A percentile compares a stretch with the other conserved stretches of the same genome.
phyloP scores from a whole-genome alignment of 2,329 filamentous ascomycete genomes.

The Graphiopsis chlorocephala region DNA sequence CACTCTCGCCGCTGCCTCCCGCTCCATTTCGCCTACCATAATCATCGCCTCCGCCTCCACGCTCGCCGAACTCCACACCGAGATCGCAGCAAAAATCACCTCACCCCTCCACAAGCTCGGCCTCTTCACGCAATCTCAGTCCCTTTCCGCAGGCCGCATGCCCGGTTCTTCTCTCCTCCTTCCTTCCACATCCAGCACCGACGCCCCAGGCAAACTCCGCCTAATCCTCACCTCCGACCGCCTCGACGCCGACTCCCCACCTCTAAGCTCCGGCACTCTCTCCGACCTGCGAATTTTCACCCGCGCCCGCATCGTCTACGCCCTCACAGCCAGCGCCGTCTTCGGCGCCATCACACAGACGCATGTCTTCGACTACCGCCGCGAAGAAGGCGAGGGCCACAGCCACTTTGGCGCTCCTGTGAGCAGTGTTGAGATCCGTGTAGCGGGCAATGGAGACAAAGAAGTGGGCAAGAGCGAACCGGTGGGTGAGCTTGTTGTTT shows the following conservation, averaged over 20 bases:
- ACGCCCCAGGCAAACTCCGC: slow-evolving; percentile 69
- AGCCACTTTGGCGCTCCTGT: slow-evolving; percentile 80
- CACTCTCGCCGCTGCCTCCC: slow-evolving; percentile 70
- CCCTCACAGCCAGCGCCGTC: slow-evolving; percentile 76
- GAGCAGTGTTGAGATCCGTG: slow-evolving; percentile 72
- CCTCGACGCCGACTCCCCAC: slow-evolving; percentile 58
- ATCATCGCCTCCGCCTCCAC: slow-evolving; percentile 75
- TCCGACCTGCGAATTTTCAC: slow-evolving; percentile 81
- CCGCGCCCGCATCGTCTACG: slow-evolving; percentile 77
- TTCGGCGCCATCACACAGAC: slow-evolving; percentile 88
- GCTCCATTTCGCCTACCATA: slow-evolving; percentile 75
- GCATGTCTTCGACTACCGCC: slow-evolving; percentile 80
- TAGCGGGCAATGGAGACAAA: slow-evolving; percentile 35
- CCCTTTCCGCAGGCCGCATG: slow-evolving; percentile 71
- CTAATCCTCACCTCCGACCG: slow-evolving; percentile 77
- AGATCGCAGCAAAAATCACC: slow-evolving; percentile 51
- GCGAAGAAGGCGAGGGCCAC: slow-evolving; percentile 44
- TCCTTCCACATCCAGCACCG: slow-evolving; percentile 54
- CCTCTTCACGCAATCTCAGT: slow-evolving; percentile 69
- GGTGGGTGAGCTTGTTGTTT: slow-evolving; percentile 58
- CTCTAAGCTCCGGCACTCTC: slow-evolving; percentile 66
- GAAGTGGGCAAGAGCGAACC: slow-evolving; percentile 61
- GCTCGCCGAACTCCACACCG: slow-evolving; percentile 66
- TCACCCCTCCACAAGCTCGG: slow-evolving; percentile 65
- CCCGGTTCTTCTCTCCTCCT: slow-evolving; percentile 64